Base-by-base conservation (phyloP, 2,329 filamentous ascomycete genomes). In the Cercospora berteroae region DNA sequence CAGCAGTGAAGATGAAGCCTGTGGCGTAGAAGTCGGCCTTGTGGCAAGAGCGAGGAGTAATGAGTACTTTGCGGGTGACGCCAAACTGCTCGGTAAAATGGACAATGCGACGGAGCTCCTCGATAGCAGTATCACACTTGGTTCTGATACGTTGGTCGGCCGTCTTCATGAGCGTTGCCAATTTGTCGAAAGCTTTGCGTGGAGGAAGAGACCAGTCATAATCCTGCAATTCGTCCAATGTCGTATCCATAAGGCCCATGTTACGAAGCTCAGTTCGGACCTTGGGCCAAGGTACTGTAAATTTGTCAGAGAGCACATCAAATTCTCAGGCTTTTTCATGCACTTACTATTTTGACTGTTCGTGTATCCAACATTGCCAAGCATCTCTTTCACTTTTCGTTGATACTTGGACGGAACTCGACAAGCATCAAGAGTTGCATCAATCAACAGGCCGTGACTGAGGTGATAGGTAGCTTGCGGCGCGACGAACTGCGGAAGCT, bases 21-120 rank as follows among this genome's bases (percentile, higher is more conserved):
- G 91, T 90, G 18, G 87, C 83, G 78, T 95, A 99, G 77, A 98
- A 97, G 65, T 90, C 91, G 76, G 97, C 94, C 75, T 96, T 96
- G 75, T 96, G 87, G 78, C 92, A 96, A 76, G 89, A 91, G 6
- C 99, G 83, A 0, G 94, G 94, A 70, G 89, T 92, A 72, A 98
- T 84, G 74, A 94, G 96, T 29, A 97, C 83, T 76, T 94, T 95
- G 59, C 88, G 89, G 64, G 85, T 85, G 1, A 98, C 85, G 0
- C 88, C 88, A 69, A 97, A 89, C 2, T 88, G 86, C 75, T 91
- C 91, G 67, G 90, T 85, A 74, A 95, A 95, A 36, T 88, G 86
- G 56, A 92, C 84, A 0, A 98, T 88, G 64, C 91, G 88, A 67
- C 89, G 90, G 29, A 99, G 81, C 76, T 97, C 93, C 68, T 87